Conservation (phyloP, 2,329 filamentous ascomycete species). For the Colletotrichum caudatum region DNA sequence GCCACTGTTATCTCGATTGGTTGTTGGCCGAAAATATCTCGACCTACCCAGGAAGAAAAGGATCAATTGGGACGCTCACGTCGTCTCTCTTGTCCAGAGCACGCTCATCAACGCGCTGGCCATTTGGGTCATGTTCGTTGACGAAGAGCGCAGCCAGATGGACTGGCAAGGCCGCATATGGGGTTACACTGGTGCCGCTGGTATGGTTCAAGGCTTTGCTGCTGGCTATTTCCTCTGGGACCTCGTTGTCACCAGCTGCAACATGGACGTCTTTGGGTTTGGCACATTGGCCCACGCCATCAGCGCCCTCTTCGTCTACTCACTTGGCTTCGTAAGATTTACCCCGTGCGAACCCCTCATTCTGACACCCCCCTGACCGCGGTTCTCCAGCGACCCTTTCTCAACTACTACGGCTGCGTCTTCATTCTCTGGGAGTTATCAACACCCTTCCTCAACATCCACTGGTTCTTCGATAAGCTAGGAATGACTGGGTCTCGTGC, state of each 20-base stretch:
- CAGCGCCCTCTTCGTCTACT: constrained; percentile 79
- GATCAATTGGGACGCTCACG: constrained; percentile 87
- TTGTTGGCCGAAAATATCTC: constrained; percentile 74
- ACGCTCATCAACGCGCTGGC: constrained; percentile 77
- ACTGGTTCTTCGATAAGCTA: constrained; percentile 93
- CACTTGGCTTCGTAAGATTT: constrained; percentile 80
- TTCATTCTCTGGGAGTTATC: constrained; percentile 93
- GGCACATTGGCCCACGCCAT: constrained; percentile 83
- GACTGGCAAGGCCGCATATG: constrained; percentile 76
- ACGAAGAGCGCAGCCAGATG: constrained; percentile 76
- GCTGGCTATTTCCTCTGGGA: constrained; percentile 90
- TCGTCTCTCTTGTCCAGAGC: constrained; percentile 86
- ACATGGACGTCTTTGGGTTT: constrained; percentile 79
- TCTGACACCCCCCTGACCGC: constrained; percentile 20
- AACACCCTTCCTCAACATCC: constrained; percentile 86
- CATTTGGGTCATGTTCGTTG: constrained; percentile 77
- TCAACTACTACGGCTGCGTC: constrained; percentile 83
- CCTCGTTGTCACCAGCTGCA: constrained; percentile 74
- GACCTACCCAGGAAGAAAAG: constrained; percentile 71
- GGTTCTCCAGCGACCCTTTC: constrained; percentile 75
- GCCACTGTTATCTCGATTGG: constrained; percentile 70
- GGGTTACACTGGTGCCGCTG: constrained; percentile 80
- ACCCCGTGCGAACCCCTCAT: neutral
- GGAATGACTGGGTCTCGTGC: constrained; percentile 79
- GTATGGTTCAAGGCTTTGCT: constrained; percentile 81